Evolutionary conservation across 768 basidiomycete genomes (phyloP).

Genomic region (Collybiopsis luxurians): DNA sequence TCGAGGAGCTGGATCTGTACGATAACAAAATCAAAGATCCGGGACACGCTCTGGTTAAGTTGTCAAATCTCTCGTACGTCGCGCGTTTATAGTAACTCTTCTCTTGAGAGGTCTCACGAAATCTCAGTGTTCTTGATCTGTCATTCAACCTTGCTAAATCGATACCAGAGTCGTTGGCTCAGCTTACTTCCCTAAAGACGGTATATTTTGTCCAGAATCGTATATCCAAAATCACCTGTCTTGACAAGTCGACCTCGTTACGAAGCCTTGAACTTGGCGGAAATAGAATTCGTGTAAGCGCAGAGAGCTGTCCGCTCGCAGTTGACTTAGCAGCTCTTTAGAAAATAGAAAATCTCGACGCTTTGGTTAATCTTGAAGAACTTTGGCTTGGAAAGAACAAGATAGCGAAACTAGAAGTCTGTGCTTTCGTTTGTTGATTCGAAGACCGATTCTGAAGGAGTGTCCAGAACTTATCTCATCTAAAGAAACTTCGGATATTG

Average conservation of each 20-base stretch:
- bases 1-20: slow-evolving; percentile 93
- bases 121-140: slow-evolving; percentile 74
- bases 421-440: neutral
- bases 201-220: slow-evolving; percentile 97
- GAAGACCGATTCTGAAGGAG: neutral
- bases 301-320: neutral
- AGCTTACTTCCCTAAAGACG: slow-evolving; percentile 62
- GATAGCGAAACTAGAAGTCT: slow-evolving; percentile 81
- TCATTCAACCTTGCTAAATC: slow-evolving; percentile 89
- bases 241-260: slow-evolving; percentile 55
- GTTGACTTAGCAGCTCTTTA: slow-evolving; percentile 23
- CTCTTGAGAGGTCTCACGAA: neutral
- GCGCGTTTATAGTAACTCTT: neutral
- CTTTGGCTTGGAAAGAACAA: slow-evolving; percentile 99
- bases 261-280: slow-evolving; percentile 91
- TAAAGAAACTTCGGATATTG: slow-evolving; percentile 78
- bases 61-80: slow-evolving; percentile 56
- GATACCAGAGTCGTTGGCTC: slow-evolving; percentile 60
- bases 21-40: slow-evolving; percentile 89
- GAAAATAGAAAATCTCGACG: slow-evolving; percentile 86
- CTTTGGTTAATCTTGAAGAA: slow-evolving; percentile 81
- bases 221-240: slow-evolving; percentile 73
- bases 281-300: slow-evolving; percentile 81
- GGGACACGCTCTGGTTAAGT: slow-evolving; percentile 59
- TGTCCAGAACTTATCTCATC: slow-evolving; percentile 59